These are phyloP conservation scores for Ambrosiella xylebori DNA, from an alignment of 2,329 filamentous ascomycete species.

Conservation along the genomic window DNA sequence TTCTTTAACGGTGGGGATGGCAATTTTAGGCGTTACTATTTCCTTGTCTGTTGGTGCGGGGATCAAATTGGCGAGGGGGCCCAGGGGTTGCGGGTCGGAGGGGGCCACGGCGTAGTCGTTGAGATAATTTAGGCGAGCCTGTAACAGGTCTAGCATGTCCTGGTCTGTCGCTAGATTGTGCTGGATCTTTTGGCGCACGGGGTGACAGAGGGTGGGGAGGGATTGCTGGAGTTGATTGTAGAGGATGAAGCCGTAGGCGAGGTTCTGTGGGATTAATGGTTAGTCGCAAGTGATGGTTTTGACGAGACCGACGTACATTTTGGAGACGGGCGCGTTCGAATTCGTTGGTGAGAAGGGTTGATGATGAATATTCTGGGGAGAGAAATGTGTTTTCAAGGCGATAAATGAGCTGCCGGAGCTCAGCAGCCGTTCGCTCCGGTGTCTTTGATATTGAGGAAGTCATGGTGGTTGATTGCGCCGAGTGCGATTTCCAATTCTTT, in stretches of 20 bases:
- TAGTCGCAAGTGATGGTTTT: not conserved
- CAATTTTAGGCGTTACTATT: slow-evolving; percentile 16
- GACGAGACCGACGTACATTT: not conserved
- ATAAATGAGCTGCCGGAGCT: slow-evolving; percentile 46
- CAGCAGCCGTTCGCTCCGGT: slow-evolving; percentile 18
- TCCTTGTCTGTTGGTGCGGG: slow-evolving; percentile 36
- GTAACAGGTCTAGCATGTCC: slow-evolving; percentile 4
- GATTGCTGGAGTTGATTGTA: not conserved
- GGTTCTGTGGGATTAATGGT: not conserved
- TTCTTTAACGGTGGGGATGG: not conserved
- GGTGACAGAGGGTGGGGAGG: not conserved
- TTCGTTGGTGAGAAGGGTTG: slow-evolving; percentile 8
- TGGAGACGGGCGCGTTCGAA: slow-evolving; percentile 10
- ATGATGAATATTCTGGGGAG: slow-evolving; percentile 40
- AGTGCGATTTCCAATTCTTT: no score
- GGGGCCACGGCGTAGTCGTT: slow-evolving; percentile 15
- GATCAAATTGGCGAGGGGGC: slow-evolving; percentile 37
- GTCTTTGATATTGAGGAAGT: not conserved
- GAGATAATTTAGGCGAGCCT: slow-evolving; percentile 3
- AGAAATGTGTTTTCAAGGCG: slow-evolving; percentile 51
- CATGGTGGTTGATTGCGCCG: not conserved
- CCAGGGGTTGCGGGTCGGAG: slow-evolving; percentile 15
- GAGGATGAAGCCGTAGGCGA: slow-evolving; percentile 4
- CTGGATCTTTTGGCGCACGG: not conserved
- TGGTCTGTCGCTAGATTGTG: not conserved